Evolutionary conservation across 257 asterid genomes (phyloP).

Genomic region (Nicotiana obtusifolia): DNA sequence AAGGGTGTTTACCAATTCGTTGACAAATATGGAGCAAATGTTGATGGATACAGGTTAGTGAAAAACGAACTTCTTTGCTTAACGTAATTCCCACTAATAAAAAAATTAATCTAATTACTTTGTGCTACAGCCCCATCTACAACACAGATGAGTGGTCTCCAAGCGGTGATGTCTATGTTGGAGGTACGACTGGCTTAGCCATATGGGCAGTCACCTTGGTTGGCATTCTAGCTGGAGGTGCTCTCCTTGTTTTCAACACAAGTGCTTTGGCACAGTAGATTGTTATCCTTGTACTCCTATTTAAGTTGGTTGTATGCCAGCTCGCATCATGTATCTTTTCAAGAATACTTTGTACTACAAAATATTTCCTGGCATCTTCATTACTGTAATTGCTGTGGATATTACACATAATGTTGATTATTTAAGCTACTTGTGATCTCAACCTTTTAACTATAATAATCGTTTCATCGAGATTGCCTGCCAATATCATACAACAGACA

Average conservation of each 20-base stretch:
- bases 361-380: not conserved
- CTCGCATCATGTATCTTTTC: not conserved
- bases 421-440: not conserved
- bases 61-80: not conserved
- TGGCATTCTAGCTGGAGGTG: constrained; percentile 88
- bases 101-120: not conserved
- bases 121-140: constrained; percentile 65
- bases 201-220: constrained; percentile 82
- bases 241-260: constrained; percentile 93
- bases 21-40: constrained; percentile 96
- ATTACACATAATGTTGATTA: not conserved
- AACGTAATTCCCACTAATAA: not conserved
- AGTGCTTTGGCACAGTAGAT: constrained; percentile 84
- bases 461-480: not conserved
- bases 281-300: not conserved
- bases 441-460: not conserved
- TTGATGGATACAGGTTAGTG: constrained; percentile 87
- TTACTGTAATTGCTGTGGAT: constrained; percentile 7
- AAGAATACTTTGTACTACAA: not conserved
- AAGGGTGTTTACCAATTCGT: constrained; percentile 95
- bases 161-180: constrained; percentile 81
- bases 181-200: constrained; percentile 82
- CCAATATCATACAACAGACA: not conserved
- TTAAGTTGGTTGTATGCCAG: constrained; percentile 2
- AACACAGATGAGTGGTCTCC: constrained; percentile 71